These are phyloP conservation scores for Cystobasidiaceae sp. DNA, from an alignment of 1,284 basidiomycete genomes.

Conservation along the genomic window DNA sequence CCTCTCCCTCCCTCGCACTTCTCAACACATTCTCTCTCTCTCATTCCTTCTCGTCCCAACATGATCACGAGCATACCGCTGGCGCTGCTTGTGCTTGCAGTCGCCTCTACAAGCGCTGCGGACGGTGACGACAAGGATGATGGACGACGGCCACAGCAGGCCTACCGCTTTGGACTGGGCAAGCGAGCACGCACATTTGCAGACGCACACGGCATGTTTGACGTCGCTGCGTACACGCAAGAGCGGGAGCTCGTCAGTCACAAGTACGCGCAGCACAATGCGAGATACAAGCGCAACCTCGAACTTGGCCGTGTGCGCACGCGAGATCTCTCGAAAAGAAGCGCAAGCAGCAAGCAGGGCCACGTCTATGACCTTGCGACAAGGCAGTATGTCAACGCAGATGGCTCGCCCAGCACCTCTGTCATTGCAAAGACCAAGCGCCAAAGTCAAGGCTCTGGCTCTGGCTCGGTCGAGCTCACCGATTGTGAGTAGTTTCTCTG, in stretches of 20 bases:
- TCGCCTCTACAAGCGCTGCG: too few species aligned
- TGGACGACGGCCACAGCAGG: background rate
- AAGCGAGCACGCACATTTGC: constrained; percentile 12
- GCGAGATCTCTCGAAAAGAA: background rate
- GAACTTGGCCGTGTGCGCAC: too few species aligned
- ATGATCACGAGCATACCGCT: background rate
- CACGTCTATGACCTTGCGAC: constrained; percentile 14
- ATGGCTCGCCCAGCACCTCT: background rate
- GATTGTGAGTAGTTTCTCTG: constrained; percentile 24
- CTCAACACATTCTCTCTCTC: too few species aligned
- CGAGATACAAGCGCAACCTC: constrained; percentile 26
- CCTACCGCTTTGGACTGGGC: background rate
- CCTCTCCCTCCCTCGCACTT: too few species aligned
- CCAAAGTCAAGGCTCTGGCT: background rate
- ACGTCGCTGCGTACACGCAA: background rate
- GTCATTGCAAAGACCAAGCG: background rate
- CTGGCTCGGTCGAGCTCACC: constrained; percentile 26
- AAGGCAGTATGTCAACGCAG: background rate
- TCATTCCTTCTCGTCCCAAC: too few species aligned
- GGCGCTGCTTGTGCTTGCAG: background rate
- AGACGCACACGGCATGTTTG: constrained; percentile 25
- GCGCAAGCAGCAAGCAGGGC: background rate
- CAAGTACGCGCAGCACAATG: constrained; percentile 21
- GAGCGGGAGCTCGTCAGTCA: constrained; percentile 22
- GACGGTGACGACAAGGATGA: background rate